Percentiles rank a stretch among this genome's conserved stretches.
These are phyloP conservation scores for Diplodia mutila DNA, from an alignment of 2,329 filamentous ascomycete genomes.

Conservation along the genomic window DNA sequence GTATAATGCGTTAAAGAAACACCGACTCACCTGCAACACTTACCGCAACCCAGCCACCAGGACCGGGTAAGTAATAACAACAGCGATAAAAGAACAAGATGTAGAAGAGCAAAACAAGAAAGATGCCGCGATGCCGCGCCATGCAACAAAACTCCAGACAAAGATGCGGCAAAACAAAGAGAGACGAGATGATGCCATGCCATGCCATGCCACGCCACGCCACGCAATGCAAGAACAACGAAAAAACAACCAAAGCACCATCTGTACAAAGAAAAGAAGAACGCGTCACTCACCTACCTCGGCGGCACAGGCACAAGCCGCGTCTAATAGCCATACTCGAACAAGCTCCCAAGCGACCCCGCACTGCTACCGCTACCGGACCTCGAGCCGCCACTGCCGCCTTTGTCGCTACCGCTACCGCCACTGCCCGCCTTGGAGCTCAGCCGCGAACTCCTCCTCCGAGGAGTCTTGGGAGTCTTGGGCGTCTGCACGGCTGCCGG, in stretches of 20 bases:
- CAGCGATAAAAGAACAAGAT: not conserved
- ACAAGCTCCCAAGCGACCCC: not conserved
- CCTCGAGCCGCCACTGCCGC: not conserved
- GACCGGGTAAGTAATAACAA: not conserved
- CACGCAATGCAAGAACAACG: not conserved
- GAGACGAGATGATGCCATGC: not conserved
- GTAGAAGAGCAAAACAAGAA: too few species aligned
- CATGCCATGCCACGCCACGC: too few species aligned
- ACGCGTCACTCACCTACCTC: too few species aligned
- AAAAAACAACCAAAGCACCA: too few species aligned
- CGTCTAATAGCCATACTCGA: not conserved
- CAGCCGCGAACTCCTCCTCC: not conserved
- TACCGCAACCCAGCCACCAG: not conserved
- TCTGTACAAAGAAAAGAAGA: too few species aligned
- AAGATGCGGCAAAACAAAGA: not conserved
- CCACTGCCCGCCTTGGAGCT: constrained; percentile 25
- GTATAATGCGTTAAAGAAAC: not conserved
- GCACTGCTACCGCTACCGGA: not conserved
- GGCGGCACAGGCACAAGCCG: too few species aligned
- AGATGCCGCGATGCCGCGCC: not conserved
- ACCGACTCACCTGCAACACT: not conserved
- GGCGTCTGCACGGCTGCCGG: not conserved
- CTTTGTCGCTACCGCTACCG: constrained; percentile 36
- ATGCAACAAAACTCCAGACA: not conserved
- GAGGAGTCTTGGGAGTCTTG: not conserved